These are phyloP conservation scores for Psophocarpus tetragonolobus DNA, from an alignment of 306 rosid species.

Conservation along the genomic window DNA sequence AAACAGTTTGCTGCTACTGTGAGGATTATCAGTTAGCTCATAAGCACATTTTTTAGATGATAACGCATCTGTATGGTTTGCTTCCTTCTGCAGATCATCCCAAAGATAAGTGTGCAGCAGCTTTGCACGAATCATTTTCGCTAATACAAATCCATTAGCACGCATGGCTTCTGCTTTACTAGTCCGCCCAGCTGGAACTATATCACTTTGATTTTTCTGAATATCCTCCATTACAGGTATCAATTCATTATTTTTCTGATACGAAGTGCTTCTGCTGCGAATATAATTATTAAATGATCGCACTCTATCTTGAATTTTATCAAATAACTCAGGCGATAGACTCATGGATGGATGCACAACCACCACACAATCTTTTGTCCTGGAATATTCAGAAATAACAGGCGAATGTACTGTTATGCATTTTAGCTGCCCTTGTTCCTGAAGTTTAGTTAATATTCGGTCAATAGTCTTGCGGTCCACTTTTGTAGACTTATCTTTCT, in stretches of 20 bases:
- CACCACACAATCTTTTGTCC: slow-evolving; percentile 48
- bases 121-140: slow-evolving; percentile 95
- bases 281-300: slow-evolving; percentile 70
- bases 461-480: slow-evolving; percentile 77
- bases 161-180: slow-evolving; percentile 74
- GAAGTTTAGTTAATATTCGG: slow-evolving; percentile 71
- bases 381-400: slow-evolving; percentile 63
- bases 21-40: slow-evolving; percentile 53
- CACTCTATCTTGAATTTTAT: slow-evolving; percentile 70
- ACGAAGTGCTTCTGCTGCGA: slow-evolving; percentile 58
- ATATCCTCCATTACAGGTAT: slow-evolving; percentile 77
- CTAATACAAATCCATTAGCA: slow-evolving; percentile 83
- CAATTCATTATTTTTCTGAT: slow-evolving; percentile 46
- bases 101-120: slow-evolving; percentile 82
- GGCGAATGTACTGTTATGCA: slow-evolving; percentile 67
- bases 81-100: slow-evolving; percentile 63
- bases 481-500: slow-evolving; percentile 63
- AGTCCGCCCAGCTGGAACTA: slow-evolving; percentile 46
- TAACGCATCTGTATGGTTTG: slow-evolving; percentile 39
- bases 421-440: slow-evolving; percentile 68
- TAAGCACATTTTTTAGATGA: slow-evolving; percentile 38
- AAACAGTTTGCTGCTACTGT: slow-evolving; percentile 65
- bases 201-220: slow-evolving; percentile 56
- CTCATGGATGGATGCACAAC: slow-evolving; percentile 76
- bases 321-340: slow-evolving; percentile 66